A percentile compares a stretch with the other conserved stretches of the same genome.
Evolutionary conservation across 345 rosid species (phyloP).

Genomic region (Noccaea bulbosa): DNA sequence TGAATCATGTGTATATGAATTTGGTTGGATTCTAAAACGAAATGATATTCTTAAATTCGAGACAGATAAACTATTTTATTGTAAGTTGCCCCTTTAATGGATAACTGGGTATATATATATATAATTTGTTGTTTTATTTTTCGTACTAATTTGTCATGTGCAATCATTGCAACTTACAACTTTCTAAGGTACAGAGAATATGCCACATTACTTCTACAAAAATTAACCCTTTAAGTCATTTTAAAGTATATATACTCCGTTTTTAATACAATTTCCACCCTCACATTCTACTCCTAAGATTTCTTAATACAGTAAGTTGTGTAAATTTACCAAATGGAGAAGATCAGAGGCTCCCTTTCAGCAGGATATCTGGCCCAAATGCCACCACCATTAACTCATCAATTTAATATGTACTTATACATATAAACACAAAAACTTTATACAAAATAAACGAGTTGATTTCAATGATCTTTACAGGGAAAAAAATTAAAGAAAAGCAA

Average conservation of each 20-base stretch:
- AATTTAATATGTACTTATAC: not conserved
- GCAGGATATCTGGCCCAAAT: slow-evolving; percentile 23
- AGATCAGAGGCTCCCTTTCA: not conserved
- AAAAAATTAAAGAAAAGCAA: slow-evolving; percentile 1
- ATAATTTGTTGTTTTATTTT: not conserved
- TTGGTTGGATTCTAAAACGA: slow-evolving; percentile 25
- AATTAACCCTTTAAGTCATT: slow-evolving; percentile 12
- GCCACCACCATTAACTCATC: not conserved
- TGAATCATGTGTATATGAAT: slow-evolving; percentile 3
- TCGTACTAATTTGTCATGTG: slow-evolving; percentile 31
- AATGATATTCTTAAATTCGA: slow-evolving; percentile 32
- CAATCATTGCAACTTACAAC: slow-evolving; percentile 34
- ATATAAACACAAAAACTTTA: not conserved
- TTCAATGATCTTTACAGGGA: slow-evolving; percentile 1
- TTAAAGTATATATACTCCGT: not conserved
- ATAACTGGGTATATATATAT: slow-evolving; percentile 25
- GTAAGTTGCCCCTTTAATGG: slow-evolving; percentile 35
- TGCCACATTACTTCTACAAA: slow-evolving; percentile 26
- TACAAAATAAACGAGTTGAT: slow-evolving; percentile 4
- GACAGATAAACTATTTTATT: slow-evolving; percentile 25
- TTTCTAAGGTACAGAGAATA: slow-evolving; percentile 34
- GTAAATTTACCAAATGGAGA: not conserved
- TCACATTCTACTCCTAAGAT: not conserved
- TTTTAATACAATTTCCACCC: slow-evolving; percentile 2
- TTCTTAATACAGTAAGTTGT: not conserved